These are phyloP conservation scores for Apiospora malaysiana DNA, from an alignment of 2,329 filamentous ascomycete species.

Conservation along the genomic window DNA sequence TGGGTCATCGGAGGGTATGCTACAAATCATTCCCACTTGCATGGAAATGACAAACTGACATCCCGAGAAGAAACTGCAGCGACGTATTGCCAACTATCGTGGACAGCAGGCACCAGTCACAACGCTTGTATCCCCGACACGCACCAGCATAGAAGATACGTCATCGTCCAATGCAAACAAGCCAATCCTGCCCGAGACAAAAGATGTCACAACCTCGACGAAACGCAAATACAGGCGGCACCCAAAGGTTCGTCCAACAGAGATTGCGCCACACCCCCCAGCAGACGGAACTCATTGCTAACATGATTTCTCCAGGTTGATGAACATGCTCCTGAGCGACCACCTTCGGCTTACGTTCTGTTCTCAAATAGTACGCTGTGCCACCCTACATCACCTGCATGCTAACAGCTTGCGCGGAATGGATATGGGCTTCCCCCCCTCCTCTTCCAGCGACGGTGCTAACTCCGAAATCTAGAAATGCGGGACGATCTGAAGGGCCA, in stretches of 20 bases:
- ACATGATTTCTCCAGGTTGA: conserved; percentile 60
- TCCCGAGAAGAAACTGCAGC: conserved; percentile 72
- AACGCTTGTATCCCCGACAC: conserved; percentile 56
- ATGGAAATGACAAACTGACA: conserved; percentile 22
- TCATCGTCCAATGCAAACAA: conserved; percentile 63
- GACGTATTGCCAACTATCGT: conserved; percentile 77
- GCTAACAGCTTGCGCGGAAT: background rate
- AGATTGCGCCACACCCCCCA: conserved; percentile 24
- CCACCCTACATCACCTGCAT: background rate
- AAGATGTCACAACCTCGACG: conserved; percentile 49
- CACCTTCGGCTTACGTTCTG: conserved; percentile 82
- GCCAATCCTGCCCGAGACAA: conserved; percentile 47
- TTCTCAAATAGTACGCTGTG: conserved; percentile 78
- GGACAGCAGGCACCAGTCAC: conserved; percentile 64
- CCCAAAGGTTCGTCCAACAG: conserved; percentile 64
- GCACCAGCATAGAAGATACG: conserved; percentile 57
- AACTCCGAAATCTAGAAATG: conserved; percentile 62
- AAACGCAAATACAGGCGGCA: conserved; percentile 82
- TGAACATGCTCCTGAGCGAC: conserved; percentile 79
- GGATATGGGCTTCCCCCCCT: background rate
- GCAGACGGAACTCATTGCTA: background rate
- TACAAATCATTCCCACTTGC: background rate
- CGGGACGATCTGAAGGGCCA: conserved; percentile 79
- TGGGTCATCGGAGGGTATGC: conserved; percentile 79
- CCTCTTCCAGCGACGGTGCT: background rate